Evolutionary conservation across 176 grass and related monocot species (phyloP), one percentile per base, ranked within the genome.

Genomic region (Poa annua): DNA sequence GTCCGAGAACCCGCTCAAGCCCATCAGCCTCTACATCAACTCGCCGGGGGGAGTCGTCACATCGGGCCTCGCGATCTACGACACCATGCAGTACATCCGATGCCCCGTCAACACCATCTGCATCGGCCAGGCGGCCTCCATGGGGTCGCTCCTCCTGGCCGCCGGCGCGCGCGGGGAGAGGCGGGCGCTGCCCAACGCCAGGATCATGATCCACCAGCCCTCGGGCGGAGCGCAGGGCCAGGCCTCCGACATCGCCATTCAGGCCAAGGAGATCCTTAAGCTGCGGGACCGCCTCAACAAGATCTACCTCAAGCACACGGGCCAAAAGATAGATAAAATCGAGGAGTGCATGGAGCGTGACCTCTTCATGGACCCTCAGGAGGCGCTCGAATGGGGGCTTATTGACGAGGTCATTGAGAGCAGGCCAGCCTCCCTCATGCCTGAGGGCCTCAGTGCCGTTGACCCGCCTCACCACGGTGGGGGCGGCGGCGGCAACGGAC

Each of bases 161-260:
- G 96, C 96, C 5, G 96, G 96, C 25, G 89, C 96, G 15, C 92
- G 88, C 0, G 92, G 96, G 0, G 93, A 98, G 87, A 80, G 96
- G 48, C 85, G 96, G 25, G 89, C 92, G 25, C 91, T 99, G 33
- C 96, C 93, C 71, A 95, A 99, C 88, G 89, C 96, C 0, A 83
- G 93, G 66, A 85, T 99, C 88, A 99, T 96, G 96, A 88, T 99
- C 83, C 92, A 96, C 87, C 96, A 99, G 85, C 96, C 96, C 16
- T 98, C 95, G 0, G 95, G 95, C 0, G 92, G 95, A 2, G 84
- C 86, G 5, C 90, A 92, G 74, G 95, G 95, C 0, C 88, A 93
- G 84, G 95, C 95, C 42, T 34, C 88, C 11, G 92, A 98, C 66
- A 89, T 98, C 38, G 90, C 82, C 75, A 98, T 98, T 86, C 95